Evolutionary conservation across 2,329 filamentous ascomycete genomes (phyloP), one percentile per base, ranked within the genome.

Genomic region (Cadophora sp.): DNA sequence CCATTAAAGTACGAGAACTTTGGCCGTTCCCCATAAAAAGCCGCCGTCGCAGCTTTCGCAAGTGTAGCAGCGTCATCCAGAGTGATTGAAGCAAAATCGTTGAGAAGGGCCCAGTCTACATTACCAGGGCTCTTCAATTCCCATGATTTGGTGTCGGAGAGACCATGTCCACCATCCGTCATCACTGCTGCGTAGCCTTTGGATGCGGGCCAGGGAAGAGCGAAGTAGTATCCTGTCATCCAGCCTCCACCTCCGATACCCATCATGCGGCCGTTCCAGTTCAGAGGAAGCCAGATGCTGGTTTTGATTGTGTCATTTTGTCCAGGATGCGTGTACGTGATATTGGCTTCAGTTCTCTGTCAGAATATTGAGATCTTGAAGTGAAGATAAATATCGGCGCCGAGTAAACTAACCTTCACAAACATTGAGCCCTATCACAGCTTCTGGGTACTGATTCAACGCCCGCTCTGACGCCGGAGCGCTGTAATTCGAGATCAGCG

Each of bases 1-100:
- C 79, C 79, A 65, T 68, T 73, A 69, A 71, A 80, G 66, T 81
- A 81, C 1, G 77, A 80, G 64, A 76, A 79, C 11, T 74, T 72
- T 0, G 78, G 75, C 24, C 71, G 59, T 36, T 71, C 59, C 13
- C 76, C 73, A 66, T 79, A 82, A 67, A 75, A 81, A 20, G 73
- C 71, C 24, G 76, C 68, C 6, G 73, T 74, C 27, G 75, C 70
- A 27, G 61, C 67, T 67, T 81, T 81, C 9, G 76, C 78, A 11
- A 81, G 71, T 11, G 74, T 58, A 14, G 74, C 70, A 51, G 66
- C 68, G 27, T 82, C 81, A 4, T 78, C 73, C 11, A 81, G 45
- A n/a, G 78, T 77, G 0, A 76, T 71, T 0, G 75, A 78, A 0
- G 77, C 80, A 24, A 80, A 79, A 60, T 82, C 79, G 13, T 78